Conservation (phyloP, 2,329 filamentous ascomycete genomes). For the Alternaria sp. region DNA sequence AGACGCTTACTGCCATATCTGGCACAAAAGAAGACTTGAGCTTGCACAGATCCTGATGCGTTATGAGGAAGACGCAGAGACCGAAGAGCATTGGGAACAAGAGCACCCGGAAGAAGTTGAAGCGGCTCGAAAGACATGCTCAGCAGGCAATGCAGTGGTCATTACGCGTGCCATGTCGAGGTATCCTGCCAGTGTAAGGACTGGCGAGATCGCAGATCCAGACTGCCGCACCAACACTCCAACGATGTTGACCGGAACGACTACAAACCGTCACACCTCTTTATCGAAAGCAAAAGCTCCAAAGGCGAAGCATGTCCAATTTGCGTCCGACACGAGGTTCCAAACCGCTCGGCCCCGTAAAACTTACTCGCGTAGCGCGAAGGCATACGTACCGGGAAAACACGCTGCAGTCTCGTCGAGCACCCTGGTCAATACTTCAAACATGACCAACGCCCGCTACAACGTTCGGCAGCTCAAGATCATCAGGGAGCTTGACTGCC, state of each 20-base stretch:
- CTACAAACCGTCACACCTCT: accelerated
- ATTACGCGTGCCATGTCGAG: not conserved
- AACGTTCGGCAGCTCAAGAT: not conserved
- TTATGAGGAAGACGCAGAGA: not conserved
- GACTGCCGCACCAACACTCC: not conserved
- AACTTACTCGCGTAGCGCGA: not conserved
- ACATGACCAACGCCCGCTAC: not conserved
- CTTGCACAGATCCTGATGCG: not conserved
- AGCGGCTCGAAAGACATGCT: not conserved
- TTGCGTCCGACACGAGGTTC: not conserved
- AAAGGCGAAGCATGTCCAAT: not conserved
- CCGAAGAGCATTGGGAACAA: not conserved
- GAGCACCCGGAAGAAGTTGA: not conserved
- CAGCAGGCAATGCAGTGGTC: not conserved
- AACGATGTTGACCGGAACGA: not conserved
- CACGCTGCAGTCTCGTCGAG: not conserved
- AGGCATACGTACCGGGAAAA: not conserved
- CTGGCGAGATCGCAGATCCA: not conserved
- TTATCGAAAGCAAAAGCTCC: not conserved
- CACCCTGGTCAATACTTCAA: not conserved
- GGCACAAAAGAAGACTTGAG: not conserved
- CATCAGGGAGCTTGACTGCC: not conserved
- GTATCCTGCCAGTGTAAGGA: not conserved
- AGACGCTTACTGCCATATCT: not conserved
- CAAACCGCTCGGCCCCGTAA: not conserved